Evolutionary conservation across 108 stramenopile species (phyloP).

Genomic region (Skeletonema grethae): DNA sequence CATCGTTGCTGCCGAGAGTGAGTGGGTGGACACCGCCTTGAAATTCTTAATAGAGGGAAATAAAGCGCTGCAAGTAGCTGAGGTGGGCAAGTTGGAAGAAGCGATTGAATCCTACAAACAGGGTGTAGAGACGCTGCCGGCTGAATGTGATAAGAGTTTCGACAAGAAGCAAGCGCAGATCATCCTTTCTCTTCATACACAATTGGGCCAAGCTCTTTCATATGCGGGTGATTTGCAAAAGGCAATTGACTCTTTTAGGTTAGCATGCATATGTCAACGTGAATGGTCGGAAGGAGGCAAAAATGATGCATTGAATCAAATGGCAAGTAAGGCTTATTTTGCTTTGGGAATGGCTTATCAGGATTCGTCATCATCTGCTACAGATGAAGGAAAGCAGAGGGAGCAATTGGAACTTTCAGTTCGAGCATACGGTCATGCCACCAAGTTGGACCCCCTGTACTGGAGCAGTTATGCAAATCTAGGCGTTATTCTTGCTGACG

Average conservation of each 20-base stretch:
- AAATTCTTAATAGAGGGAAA: neutral
- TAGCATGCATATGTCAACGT: neutral
- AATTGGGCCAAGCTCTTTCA: neutral
- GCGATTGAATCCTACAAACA: neutral
- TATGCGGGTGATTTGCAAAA: neutral
- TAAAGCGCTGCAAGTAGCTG: neutral
- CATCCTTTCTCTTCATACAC: neutral
- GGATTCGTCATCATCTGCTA: conserved; percentile 31
- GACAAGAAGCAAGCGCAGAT: neutral
- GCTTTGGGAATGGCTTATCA: conserved; percentile 76
- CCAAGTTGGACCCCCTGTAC: conserved; percentile 60
- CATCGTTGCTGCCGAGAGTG: neutral
- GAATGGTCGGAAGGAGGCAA: neutral
- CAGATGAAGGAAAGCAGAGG: neutral
- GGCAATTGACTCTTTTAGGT: neutral
- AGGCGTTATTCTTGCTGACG: conserved; percentile 63
- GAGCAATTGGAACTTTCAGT: conserved; percentile 21
- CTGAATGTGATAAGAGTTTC: neutral
- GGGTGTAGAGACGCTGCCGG: neutral
- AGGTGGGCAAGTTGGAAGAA: neutral
- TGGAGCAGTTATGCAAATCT: conserved; percentile 70
- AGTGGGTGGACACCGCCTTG: neutral
- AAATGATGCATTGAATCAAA: neutral
- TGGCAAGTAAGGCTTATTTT: conserved; percentile 57
- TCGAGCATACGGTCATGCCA: conserved; percentile 53